These are phyloP conservation scores for Puccinia triticina DNA, from an alignment of 1,284 basidiomycete species.

Conservation along the genomic window DNA sequence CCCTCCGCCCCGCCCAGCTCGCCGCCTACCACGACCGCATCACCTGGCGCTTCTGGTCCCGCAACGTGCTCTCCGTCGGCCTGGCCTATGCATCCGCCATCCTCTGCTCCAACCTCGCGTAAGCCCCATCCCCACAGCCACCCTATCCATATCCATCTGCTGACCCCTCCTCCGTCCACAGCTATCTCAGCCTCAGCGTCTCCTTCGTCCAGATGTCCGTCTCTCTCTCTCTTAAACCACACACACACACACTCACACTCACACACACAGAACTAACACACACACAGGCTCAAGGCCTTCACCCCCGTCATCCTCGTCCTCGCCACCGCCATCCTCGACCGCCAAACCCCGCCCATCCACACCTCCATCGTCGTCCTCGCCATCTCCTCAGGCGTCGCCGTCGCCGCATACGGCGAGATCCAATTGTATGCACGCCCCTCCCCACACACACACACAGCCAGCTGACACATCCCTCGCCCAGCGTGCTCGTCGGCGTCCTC, in stretches of 20 bases:
- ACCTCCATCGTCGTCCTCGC: slow-evolving; percentile 17
- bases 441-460: neutral
- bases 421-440: slow-evolving; percentile 17
- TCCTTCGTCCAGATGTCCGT: slow-evolving; percentile 47
- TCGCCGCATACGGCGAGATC: slow-evolving; percentile 48
- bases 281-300: slow-evolving; percentile 49
- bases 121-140: neutral
- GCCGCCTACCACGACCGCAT: slow-evolving; percentile 9
- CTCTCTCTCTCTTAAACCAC: neutral
- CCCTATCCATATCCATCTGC: neutral
- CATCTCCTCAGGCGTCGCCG: slow-evolving; percentile 42
- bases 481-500: slow-evolving; percentile 24
- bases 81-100: slow-evolving; percentile 45
- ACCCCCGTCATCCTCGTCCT: slow-evolving; percentile 44
- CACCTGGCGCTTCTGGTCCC: slow-evolving; percentile 39
- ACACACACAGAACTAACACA: neutral
- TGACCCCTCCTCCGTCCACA: neutral
- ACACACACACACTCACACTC: neutral
- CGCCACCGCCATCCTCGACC: slow-evolving; percentile 35
- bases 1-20: neutral
- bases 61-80: slow-evolving; percentile 37
- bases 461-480: neutral
- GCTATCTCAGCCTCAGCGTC: slow-evolving; percentile 40
- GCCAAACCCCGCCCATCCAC: slow-evolving; percentile 9
- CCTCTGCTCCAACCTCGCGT: slow-evolving; percentile 48